Evolutionary conservation across 192 early-diverging fungal genomes (phyloP), one percentile per base, ranked within the genome.

Genomic region (Phycomyces nitens): DNA sequence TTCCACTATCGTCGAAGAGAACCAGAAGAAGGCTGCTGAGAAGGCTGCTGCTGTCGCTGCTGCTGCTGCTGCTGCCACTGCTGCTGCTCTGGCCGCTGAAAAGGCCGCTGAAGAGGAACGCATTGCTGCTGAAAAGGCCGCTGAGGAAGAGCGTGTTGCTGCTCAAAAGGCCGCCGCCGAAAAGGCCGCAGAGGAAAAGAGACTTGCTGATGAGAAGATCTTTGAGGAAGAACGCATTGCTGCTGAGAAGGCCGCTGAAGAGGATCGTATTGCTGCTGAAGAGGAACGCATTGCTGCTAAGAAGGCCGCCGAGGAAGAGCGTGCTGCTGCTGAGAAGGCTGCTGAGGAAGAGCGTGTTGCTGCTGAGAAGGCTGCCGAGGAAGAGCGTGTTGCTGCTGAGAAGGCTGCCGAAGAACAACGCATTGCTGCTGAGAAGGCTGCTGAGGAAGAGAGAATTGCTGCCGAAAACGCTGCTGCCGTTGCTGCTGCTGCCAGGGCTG

Each of bases 401-500:
- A 47, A 47, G 44, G 44, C 44, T 47, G 44, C 44, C 12, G 44
- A n/a, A n/a, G n/a, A n/a, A n/a, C n/a, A n/a, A n/a, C n/a, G n/a
- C n/a, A n/a, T n/a, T n/a, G n/a, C 49, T 14, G 18, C 27, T 15
- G 47, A 40, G 18, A 62, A 51, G 49, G n/a, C 49, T 7, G 20
- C 34, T 5, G 39, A 63, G 23, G 39, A 53, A 4, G 40, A 63
- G 62, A 10, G 15, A 62, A 29, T 34, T n/a, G 26, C 49, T 53
- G 60, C 47, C 39, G 29, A 43, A 15, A 49, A 49, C 21, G 27
- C 29, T 53, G 60, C 47, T 52, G 29, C 60, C 21, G 26, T 24
- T 38, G 21, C 24, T 24, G 34, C 29, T 11, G 34, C 29, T 21
- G 29, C 29, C 29, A 34, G 7, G 29, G 29, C 29, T 34, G 60